Base-by-base conservation (phyloP, 306 rosid species). In the Citrullus mucosospermus region DNA sequence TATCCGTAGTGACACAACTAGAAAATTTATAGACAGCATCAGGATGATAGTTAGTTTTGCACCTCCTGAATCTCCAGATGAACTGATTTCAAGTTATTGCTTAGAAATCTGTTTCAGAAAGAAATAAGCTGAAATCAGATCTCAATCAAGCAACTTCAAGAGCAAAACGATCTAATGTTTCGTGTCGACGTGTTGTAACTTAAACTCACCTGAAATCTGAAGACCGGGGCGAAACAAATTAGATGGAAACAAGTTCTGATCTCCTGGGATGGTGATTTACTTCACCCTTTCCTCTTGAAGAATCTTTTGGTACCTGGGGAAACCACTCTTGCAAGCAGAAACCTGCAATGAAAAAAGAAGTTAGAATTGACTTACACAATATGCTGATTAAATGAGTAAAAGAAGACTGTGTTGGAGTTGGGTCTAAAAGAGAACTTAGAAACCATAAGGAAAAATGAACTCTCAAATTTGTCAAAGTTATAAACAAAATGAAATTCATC, bases 271-370 rank as follows among this genome's bases (percentile, higher is more conserved):
- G 76, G 57, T 53, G 78, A 39, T 60, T 87, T 82, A 89, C 81
- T 89, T 87, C 79, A 88, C 79, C 83, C 94, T 74, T 87, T 88
- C 92, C 78, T 84, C 90, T 77, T 85, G 87, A 62, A 81, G 92
- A 80, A 87, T 85, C 93, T 92, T 92, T 14, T 84, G 90, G 79
- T 89, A 90, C 83, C 97, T 85, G 2, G 90, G 90, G 84, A 88
- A 90, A 83, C 93, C 93, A 36, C 87, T 88, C 81, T 93, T 92
- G 84, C 92, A 89, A 80, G 96, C 97, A 10, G 99, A 88, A 82
- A 95, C 87, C 99, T 92, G 97, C 85, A 76, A 78, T 20, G 16
- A 6, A 70, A 11, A 50, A 12, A 6, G 28, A 25, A 70, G 56
- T 44, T 43, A 22, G 51, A 48, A 39, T 67, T 67, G 73, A 10